A percentile compares a stretch with the other conserved stretches of the same genome.
Conservation (phyloP, 2,329 filamentous ascomycete genomes). For the Diaporthe citri region DNA sequence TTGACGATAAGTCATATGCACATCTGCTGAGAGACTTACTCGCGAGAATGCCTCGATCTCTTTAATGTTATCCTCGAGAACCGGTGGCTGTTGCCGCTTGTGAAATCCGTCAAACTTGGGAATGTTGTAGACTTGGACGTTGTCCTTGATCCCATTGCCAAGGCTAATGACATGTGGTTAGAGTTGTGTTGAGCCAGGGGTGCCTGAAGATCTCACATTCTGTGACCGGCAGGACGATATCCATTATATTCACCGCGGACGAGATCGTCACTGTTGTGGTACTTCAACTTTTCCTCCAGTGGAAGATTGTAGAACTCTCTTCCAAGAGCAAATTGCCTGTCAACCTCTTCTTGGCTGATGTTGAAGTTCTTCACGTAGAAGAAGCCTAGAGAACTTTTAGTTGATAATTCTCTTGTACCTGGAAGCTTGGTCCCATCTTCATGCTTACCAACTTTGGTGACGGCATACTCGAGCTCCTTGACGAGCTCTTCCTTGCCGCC, state of each 20-base stretch:
- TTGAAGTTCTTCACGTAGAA: slow-evolving; percentile 75
- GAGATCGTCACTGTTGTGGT: slow-evolving; percentile 56
- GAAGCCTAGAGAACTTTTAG: slow-evolving; percentile 53
- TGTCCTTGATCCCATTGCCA: slow-evolving; percentile 53
- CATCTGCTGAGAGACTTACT: slow-evolving; percentile 39
- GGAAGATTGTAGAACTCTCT: slow-evolving; percentile 67
- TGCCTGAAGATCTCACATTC: slow-evolving; percentile 40
- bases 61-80: slow-evolving; percentile 61
- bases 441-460: slow-evolving; percentile 45
- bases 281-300: slow-evolving; percentile 71
- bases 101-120: slow-evolving; percentile 50
- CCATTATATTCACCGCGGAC: slow-evolving; percentile 69
- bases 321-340: slow-evolving; percentile 70
- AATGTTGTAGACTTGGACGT: slow-evolving; percentile 55
- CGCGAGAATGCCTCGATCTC: slow-evolving; percentile 67
- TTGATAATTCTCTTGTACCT: not conserved
- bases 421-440: too few relatives aligned
- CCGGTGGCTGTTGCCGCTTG: slow-evolving; percentile 52
- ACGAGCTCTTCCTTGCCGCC: slow-evolving; percentile 50
- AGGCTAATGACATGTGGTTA: slow-evolving; percentile 17
- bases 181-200: not conserved
- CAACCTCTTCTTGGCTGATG: slow-evolving; percentile 68
- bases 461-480: slow-evolving; percentile 49
- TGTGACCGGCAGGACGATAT: slow-evolving; percentile 62
- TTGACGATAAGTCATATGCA: slow-evolving; percentile 44